phyloP scores from a whole-genome alignment of 129 eudicot species.

The Lactuca sativa region DNA sequence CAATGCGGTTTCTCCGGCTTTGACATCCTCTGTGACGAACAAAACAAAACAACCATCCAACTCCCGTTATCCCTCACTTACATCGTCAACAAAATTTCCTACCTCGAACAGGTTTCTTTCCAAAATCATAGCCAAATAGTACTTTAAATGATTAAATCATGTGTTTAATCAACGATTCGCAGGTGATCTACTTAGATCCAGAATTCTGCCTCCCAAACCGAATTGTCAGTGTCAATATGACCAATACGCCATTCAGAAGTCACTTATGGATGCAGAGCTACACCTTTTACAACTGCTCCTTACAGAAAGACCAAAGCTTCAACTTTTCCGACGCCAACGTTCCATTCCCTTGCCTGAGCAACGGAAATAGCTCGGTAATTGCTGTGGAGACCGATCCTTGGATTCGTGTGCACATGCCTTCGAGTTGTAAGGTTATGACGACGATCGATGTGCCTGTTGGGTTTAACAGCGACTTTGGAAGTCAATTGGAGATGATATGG shows the following conservation, averaged over 20 bases:
- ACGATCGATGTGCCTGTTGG: not conserved
- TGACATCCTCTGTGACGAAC: constrained; percentile 45
- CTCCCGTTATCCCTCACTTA: constrained; percentile 36
- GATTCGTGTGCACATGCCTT: not conserved
- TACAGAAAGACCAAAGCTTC: not conserved
- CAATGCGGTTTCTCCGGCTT: constrained; percentile 61
- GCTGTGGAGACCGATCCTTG: constrained; percentile 3
- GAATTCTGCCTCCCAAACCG: constrained; percentile 30
- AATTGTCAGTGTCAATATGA: not conserved
- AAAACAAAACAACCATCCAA: constrained; percentile 29
- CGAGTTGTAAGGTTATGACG: constrained; percentile 25
- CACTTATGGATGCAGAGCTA: not conserved
- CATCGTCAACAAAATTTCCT: constrained; percentile 38
- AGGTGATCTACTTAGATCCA: constrained; percentile 21
- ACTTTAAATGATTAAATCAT: no score
- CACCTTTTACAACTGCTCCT: constrained; percentile 42
- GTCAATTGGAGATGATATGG: no score
- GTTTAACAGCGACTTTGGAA: no score
- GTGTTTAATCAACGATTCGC: not conserved
- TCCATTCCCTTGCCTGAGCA: constrained; percentile 31
- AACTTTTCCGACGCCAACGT: constrained; percentile 2
- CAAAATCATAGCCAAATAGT: not conserved
- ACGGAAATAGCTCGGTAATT: constrained; percentile 22
- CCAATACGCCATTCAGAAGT: constrained; percentile 1
- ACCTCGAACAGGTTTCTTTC: constrained; percentile 21